Evolutionary conservation across 1,284 basidiomycete species (phyloP).

Genomic region (Naganishia liquefaciens): DNA sequence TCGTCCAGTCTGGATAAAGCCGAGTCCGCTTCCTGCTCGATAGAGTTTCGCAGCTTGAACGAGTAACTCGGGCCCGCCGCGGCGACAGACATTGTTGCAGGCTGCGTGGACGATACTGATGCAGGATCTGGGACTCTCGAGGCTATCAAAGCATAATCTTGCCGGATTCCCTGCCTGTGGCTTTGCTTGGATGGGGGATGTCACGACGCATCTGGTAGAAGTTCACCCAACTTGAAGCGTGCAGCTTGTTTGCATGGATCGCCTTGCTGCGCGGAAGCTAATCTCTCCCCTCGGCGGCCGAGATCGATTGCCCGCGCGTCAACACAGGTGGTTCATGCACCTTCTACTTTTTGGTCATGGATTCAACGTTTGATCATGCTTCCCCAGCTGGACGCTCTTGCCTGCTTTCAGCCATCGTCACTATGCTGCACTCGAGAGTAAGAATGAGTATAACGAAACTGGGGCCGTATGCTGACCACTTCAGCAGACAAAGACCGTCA

Average conservation of each 20-base stretch:
- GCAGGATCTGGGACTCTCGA: background rate
- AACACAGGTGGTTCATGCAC: conserved; percentile 15
- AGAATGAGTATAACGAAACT: too few species aligned
- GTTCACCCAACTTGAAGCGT: conserved; percentile 21
- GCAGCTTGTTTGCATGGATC: conserved; percentile 5
- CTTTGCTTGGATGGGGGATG: background rate
- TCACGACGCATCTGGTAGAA: conserved; percentile 1
- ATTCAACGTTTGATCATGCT: background rate
- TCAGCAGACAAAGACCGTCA: conserved; percentile 41
- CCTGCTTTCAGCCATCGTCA: background rate
- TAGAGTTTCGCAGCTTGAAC: conserved; percentile 33
- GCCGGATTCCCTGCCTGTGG: background rate
- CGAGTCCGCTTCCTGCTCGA: conserved; percentile 40
- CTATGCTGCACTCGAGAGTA: conserved; percentile 24
- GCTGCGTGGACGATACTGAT: background rate
- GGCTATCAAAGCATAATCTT: too few species aligned
- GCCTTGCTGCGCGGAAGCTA: conserved; percentile 3
- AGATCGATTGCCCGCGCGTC: conserved; percentile 7
- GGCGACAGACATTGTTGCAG: conserved; percentile 38
- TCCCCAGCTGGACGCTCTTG: background rate
- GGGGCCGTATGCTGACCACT: background rate
- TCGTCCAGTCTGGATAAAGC: conserved; percentile 45
- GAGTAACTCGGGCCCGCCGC: conserved; percentile 44
- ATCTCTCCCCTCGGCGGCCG: conserved; percentile 20
- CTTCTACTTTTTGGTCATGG: conserved; percentile 8